These are phyloP conservation scores for Fusarium miscanthi DNA, from an alignment of 2,329 filamentous ascomycete species.

Conservation along the genomic window DNA sequence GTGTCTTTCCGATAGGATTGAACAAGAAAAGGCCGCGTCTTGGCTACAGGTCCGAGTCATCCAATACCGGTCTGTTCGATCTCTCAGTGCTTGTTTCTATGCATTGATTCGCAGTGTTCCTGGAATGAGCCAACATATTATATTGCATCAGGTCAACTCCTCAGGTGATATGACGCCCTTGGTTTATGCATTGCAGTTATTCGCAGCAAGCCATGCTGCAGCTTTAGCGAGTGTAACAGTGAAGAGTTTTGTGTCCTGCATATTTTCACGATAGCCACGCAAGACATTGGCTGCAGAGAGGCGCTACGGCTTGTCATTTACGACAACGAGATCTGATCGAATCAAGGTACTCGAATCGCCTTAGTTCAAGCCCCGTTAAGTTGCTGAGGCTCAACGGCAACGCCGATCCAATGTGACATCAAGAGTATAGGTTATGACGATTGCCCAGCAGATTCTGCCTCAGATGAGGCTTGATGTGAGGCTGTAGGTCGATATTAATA, in stretches of 20 bases:
- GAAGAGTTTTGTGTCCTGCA: conserved; percentile 1
- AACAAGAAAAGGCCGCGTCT: background rate
- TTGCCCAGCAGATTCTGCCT: background rate
- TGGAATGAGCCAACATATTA: background rate
- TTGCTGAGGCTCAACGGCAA: background rate
- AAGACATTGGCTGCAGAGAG: conserved; percentile 1
- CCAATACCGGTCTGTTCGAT: background rate
- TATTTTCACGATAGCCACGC: background rate
- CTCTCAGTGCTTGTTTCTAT: background rate
- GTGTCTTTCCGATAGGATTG: background rate
- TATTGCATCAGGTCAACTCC: background rate
- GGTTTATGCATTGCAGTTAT: background rate
- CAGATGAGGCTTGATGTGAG: background rate
- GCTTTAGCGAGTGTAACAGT: background rate
- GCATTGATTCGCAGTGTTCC: background rate
- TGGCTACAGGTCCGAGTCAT: background rate
- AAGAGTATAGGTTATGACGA: background rate
- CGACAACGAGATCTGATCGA: conserved; percentile 16
- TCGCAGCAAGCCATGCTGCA: background rate
- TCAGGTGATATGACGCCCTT: background rate
- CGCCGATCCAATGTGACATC: conserved; percentile 8
- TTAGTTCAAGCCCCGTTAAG: conserved; percentile 9
- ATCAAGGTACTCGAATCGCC: background rate
- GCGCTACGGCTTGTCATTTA: conserved; percentile 18
- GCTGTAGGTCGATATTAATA: background rate